Base-by-base conservation (phyloP, 2,329 filamentous ascomycete species). In the Pleoardoris graminearum region DNA sequence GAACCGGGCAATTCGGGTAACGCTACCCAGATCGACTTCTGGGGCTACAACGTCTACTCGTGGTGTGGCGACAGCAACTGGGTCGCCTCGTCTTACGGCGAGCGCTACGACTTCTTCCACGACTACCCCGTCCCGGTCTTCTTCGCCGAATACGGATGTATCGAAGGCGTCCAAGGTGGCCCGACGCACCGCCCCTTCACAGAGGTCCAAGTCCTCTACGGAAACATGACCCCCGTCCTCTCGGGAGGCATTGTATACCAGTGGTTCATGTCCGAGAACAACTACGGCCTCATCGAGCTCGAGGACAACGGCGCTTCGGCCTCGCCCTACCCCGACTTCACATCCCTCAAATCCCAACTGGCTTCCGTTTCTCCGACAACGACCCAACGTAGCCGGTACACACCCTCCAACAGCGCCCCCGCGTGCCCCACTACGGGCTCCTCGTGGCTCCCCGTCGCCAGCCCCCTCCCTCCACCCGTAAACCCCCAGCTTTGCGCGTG, bases 31-130 rank as follows among this genome's bases (percentile, higher is more conserved):
- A 96, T 97, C 61, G 94, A 99, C 76, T 97, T 94, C 82, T 97
- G 92, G 90, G 94, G 94, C 52, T 97, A 97, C 87, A 99, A 99
- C 80, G 96, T 97, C 77, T 99, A 97, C 83, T 95, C 92, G 38
- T 99, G 94, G 94, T 99, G 94, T 73, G 94, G 93, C 61, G 75
- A 91, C 65, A 95, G 89, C 72, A 84, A 79, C 69, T 94, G 88
- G 77, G 67, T 80, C 27, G 69, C 79, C 47, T 97, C 94, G 0
- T 90, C 90, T 36, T 99, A 94, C 77, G 80, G 86, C 60, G 81
- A 85, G 55, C 88, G 93, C 73, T 91, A 91, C 59, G 74, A 89
- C 50, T 94, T 96, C 79, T 97, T 96, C 80, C 75, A 80, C 54
- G 84, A 87, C 72, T 99, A 94, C 81, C 91, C 90, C 2, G 90